Base-by-base conservation (phyloP, 805 yeast genomes). In the Wickerhamomyces queroliae region DNA sequence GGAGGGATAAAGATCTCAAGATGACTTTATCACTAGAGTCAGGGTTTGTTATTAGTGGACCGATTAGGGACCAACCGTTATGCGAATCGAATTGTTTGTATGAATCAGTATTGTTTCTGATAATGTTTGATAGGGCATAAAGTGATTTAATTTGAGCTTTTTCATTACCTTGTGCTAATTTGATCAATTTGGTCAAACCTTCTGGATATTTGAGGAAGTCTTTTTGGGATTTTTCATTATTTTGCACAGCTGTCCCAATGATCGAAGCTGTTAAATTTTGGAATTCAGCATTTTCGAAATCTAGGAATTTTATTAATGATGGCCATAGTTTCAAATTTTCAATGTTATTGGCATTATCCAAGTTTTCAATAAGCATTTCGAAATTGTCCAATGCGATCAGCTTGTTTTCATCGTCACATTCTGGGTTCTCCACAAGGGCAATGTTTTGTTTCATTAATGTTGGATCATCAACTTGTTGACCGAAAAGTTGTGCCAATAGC, bases 341-440 rank as follows among this genome's bases (percentile, higher is more conserved):
- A 48, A 91, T 80, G 53, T 88, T 88, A 62, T 91, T 90, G 19
- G 98, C 98, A 59, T 93, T 93, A 61, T 93, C 98, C 44, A 91
- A 62, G 53, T 89, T 89, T 57, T 91, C 98, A 36, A 93, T 82
- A 37, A 91, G 67, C 91, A 90, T 88, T 59, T 91, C 96, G 53
- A 91, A 83, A 58, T 88, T 87, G 48, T 91, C 97, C 44, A 89
- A 74, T 0, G 97, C 95, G 8, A 76, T 74, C 37, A 81, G 67
- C 50, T 83, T 83, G 50, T 72, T 71, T 30, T 83, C 91, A 18
- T 74, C 50, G 7, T 73, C 73, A 3, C 78, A 77, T 35, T 79
- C 83, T 7, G 76, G 74, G 51, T 76, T 69, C 2, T 63, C 54
- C 5, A 84, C 76, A 9, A 83, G 79, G 6, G 59, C 53, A 57